phyloP scores from a whole-genome alignment of 352 stramenopile genomes.

The Phytophthora multivora region DNA sequence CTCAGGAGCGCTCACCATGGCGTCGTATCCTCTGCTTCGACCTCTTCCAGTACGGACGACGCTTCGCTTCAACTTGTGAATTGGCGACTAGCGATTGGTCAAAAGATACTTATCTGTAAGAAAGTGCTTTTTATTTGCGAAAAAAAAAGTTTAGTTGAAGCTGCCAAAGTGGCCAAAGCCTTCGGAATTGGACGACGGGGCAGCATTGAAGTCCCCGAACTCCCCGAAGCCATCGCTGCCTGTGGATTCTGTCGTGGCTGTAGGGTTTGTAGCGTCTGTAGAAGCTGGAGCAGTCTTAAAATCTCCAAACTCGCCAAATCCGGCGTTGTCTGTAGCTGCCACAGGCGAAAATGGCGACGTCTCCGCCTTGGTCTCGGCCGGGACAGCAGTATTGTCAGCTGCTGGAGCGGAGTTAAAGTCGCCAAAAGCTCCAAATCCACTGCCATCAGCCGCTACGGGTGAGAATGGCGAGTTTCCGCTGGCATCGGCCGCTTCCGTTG shows the following conservation, averaged over 20 bases:
- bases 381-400: neutral
- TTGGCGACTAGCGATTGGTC: constrained; percentile 1
- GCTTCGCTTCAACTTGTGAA: constrained; percentile 33
- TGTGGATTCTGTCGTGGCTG: constrained; percentile 11
- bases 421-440: constrained; percentile 12
- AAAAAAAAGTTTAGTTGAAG: constrained; percentile 36
- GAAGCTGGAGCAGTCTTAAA: constrained; percentile 20
- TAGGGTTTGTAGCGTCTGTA: constrained; percentile 3
- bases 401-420: constrained; percentile 19
- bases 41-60: constrained; percentile 14
- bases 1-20: constrained; percentile 74
- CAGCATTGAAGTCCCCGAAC: constrained; percentile 33
- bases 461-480: constrained; percentile 25
- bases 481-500: neutral
- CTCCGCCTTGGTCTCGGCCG: neutral
- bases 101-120: constrained; percentile 8
- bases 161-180: constrained; percentile 23
- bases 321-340: constrained; percentile 2
- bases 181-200: constrained; percentile 12
- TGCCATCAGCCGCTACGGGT: constrained; percentile 12
- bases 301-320: constrained; percentile 31
- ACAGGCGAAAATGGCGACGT: constrained; percentile 17
- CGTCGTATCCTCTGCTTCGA: constrained; percentile 8
- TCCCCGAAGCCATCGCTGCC: constrained; percentile 15
- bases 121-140: constrained; percentile 28